Conservation (phyloP, 768 basidiomycete genomes). For the Hebeloma cylindrosporum region DNA sequence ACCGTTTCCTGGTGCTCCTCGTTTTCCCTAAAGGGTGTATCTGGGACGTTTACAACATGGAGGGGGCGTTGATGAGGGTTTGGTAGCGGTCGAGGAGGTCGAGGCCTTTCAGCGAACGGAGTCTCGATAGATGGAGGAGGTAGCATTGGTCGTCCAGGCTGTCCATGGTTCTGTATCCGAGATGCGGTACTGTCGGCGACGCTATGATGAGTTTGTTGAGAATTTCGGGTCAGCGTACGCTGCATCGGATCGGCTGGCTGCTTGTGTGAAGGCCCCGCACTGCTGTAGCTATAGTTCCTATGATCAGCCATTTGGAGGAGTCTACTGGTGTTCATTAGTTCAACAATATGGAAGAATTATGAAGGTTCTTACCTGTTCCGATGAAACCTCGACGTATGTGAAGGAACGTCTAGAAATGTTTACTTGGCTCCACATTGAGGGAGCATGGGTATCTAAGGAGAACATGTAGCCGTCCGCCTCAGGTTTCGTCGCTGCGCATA, state of each 20-base stretch:
- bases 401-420: too few relatives aligned
- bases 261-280: too few relatives aligned
- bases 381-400: too few relatives aligned
- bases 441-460: too few relatives aligned
- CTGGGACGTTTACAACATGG: conserved; percentile 14
- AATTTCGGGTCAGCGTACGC: conserved; percentile 8
- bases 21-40: conserved; percentile 2
- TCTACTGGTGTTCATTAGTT: too few relatives aligned
- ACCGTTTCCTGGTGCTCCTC: conserved; percentile 3
- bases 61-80: conserved; percentile 7
- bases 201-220: conserved; percentile 13
- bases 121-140: conserved; percentile 13
- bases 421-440: too few relatives aligned
- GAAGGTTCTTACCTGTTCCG: too few relatives aligned
- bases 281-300: too few relatives aligned
- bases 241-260: neutral
- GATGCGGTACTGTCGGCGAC: conserved; percentile 12
- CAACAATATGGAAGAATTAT: too few relatives aligned
- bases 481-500: too few relatives aligned
- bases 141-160: conserved; percentile 9
- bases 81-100: conserved; percentile 13
- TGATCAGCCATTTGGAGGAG: too few relatives aligned
- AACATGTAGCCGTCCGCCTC: too few relatives aligned
- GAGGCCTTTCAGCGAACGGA: conserved; percentile 13
- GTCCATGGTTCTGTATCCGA: conserved; percentile 9